phyloP scores from a whole-genome alignment of 768 basidiomycete species.

The Hericium rajendrae region DNA sequence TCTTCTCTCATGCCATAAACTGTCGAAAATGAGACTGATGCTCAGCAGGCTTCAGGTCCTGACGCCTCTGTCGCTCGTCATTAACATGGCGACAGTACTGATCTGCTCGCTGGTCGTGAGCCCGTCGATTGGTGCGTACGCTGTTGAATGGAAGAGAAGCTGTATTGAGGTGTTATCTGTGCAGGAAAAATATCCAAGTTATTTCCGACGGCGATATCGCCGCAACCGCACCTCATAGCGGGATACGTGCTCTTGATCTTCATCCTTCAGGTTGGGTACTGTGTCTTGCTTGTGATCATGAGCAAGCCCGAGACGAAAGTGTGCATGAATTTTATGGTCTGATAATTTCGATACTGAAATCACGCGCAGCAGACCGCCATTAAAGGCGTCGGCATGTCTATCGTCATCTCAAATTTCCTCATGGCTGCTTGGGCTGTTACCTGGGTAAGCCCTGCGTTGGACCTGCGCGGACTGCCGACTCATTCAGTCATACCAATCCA shows the following conservation, averaged over 20 bases:
- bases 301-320: slow-evolving; percentile 78
- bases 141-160: too few species aligned
- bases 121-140: slow-evolving; percentile 44
- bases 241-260: slow-evolving; percentile 55
- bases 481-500: background rate
- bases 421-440: slow-evolving; percentile 75
- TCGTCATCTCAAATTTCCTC: slow-evolving; percentile 71
- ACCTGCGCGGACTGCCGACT: background rate
- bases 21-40: background rate
- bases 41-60: slow-evolving; percentile 67
- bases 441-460: slow-evolving; percentile 38
- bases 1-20: background rate
- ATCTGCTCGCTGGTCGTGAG: slow-evolving; percentile 59
- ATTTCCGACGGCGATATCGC: slow-evolving; percentile 66
- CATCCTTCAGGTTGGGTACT: slow-evolving; percentile 71
- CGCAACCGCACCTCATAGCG: slow-evolving; percentile 46
- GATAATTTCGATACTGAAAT: background rate
- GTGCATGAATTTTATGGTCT: slow-evolving; percentile 4
- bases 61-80: slow-evolving; percentile 74
- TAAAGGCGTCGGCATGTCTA: slow-evolving; percentile 70
- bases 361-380: slow-evolving; percentile 47
- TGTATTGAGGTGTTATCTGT: too few species aligned
- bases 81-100: slow-evolving; percentile 64
- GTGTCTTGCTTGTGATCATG: slow-evolving; percentile 62
- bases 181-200: slow-evolving; percentile 40